Evolutionary conservation across 73 alveolate species (phyloP).

Genomic region (Paraurostyla sp.): DNA sequence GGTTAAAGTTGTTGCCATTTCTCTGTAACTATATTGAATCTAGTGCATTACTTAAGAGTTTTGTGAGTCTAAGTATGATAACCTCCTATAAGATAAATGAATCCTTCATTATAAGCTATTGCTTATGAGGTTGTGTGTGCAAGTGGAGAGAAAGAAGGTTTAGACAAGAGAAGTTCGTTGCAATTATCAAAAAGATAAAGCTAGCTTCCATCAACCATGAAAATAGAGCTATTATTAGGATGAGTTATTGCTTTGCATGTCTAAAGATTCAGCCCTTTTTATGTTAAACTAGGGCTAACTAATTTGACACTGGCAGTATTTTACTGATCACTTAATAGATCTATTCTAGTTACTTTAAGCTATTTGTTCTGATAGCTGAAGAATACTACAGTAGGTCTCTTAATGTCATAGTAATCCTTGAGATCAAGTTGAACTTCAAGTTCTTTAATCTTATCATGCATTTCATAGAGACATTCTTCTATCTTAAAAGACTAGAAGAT

Average conservation of each 20-base stretch:
- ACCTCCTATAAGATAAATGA: constrained; percentile 56
- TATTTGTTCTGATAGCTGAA: constrained; percentile 23
- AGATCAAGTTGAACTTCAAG: constrained; percentile 31
- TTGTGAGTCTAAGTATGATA: not conserved
- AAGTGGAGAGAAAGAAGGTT: not conserved
- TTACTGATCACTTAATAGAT: not conserved
- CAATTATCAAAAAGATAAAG: constrained; percentile 16
- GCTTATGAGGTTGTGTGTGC: not conserved
- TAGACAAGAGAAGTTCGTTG: constrained; percentile 29
- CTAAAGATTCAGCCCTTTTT: not conserved
- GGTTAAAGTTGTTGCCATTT: constrained; percentile 57
- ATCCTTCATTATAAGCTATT: constrained; percentile 54
- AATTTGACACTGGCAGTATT: not conserved
- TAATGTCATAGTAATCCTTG: constrained; percentile 44
- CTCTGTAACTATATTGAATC: constrained; percentile 63
- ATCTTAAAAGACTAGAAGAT: not conserved
- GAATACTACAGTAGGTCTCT: constrained; percentile 52
- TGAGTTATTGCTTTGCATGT: constrained; percentile 54
- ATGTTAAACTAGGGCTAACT: not conserved
- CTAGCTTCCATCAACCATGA: constrained; percentile 1
- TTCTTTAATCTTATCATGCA: constrained; percentile 19
- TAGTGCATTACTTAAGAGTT: constrained; percentile 6
- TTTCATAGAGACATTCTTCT: not conserved
- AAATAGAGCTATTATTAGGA: constrained; percentile 40
- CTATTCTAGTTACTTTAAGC: constrained; percentile 11